phyloP scores from a whole-genome alignment of 805 yeast genomes.

The Maudiozyma bulderi region DNA sequence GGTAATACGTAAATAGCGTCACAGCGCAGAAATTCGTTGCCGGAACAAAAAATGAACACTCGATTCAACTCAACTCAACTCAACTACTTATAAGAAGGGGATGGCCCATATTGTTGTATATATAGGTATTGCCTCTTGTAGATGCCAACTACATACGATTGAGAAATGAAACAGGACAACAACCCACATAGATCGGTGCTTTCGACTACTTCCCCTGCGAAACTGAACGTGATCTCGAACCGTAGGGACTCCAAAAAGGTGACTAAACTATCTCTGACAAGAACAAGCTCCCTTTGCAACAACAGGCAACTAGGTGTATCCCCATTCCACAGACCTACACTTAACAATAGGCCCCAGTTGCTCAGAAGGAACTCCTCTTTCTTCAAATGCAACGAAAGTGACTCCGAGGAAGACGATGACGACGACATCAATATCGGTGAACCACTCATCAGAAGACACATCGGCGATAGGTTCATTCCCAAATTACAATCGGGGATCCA shows the following conservation, averaged over 20 bases:
- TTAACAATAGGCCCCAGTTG: conserved; percentile 27
- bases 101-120: too few species aligned
- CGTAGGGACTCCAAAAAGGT: conserved; percentile 11
- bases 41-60: not conserved
- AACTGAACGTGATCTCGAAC: conserved; percentile 35
- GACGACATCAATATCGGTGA: conserved; percentile 3
- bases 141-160: not conserved
- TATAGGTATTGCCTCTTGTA: not conserved
- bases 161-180: conserved; percentile 8
- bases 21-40: too few species aligned
- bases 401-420: conserved; percentile 6
- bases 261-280: conserved; percentile 17
- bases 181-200: conserved; percentile 30
- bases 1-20: conserved; percentile 13
- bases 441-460: not conserved
- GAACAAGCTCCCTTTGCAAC: conserved; percentile 16
- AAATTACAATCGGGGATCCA: conserved; percentile 39
- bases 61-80: too few species aligned
- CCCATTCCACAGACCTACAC: conserved; percentile 17
- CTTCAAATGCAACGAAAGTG: conserved; percentile 18
- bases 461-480: conserved; percentile 54
- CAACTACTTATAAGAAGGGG: too few species aligned
- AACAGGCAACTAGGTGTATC: conserved; percentile 10
- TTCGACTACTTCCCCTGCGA: conserved; percentile 38
- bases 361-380: conserved; percentile 27